Percentiles rank a stretch among this genome's conserved stretches.
Evolutionary conservation across 345 rosid species (phyloP).

Genomic region (Gossypium thurberi): DNA sequence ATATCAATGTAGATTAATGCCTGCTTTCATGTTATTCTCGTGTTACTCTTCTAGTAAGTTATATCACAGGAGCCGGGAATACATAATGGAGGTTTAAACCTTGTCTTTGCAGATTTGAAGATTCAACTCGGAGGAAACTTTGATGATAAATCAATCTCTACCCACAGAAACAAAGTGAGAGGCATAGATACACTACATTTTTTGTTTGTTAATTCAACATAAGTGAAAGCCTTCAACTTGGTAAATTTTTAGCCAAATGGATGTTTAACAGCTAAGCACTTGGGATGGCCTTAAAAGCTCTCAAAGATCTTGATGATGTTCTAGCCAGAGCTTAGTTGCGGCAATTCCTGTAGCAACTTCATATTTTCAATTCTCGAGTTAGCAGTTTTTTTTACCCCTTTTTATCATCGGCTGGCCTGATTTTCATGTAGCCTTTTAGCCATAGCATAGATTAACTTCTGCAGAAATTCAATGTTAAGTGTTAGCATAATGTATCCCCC

Average conservation of each 20-base stretch:
- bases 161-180: not conserved
- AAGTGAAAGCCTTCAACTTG: not conserved
- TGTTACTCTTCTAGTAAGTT: not conserved
- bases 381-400: not conserved
- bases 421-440: not conserved
- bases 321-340: not conserved
- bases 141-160: not conserved
- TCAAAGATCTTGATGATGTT: not conserved
- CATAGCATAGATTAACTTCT: not conserved
- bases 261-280: not conserved
- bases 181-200: not conserved
- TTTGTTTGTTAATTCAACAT: not conserved
- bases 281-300: slow-evolving; percentile 10
- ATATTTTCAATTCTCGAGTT: not conserved
- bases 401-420: not conserved
- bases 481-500: slow-evolving; percentile 9
- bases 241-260: not conserved
- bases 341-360: not conserved
- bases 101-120: not conserved
- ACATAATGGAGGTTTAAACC: not conserved
- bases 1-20: not conserved
- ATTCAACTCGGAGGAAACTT: not conserved
- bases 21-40: not conserved
- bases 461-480: not conserved
- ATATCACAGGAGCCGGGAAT: not conserved